Percentiles rank a stretch among this genome's conserved stretches.
phyloP scores from a whole-genome alignment of 1,284 basidiomycete genomes.

The Rhizoctonia solani region DNA sequence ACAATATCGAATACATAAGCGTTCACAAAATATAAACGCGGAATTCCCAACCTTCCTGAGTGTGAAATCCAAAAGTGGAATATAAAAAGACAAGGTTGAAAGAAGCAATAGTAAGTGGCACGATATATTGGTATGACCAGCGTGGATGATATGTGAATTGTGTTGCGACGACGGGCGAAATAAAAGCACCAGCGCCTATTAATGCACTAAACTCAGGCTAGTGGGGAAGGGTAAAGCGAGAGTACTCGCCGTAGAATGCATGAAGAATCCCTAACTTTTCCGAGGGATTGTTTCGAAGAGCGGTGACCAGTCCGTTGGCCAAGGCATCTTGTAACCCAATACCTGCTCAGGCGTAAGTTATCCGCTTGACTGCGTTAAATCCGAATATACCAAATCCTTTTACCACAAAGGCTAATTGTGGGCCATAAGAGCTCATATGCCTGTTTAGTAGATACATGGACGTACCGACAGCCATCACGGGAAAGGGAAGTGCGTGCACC shows the following conservation, averaged over 20 bases:
- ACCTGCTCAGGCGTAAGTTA: not conserved
- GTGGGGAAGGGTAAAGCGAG: not conserved
- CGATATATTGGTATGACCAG: conserved; percentile 39
- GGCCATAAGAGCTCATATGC: not conserved
- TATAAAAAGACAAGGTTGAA: conserved; percentile 42
- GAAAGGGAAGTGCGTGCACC: conserved; percentile 32
- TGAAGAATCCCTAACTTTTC: conserved; percentile 37
- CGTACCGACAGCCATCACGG: conserved; percentile 28
- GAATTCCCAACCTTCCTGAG: conserved; percentile 37
- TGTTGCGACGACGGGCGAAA: conserved; percentile 35
- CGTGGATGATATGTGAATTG: conserved; percentile 33
- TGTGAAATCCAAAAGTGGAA: conserved; percentile 45
- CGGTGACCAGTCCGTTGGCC: conserved; percentile 35
- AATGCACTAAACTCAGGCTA: not conserved
- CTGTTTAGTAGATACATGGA: not conserved
- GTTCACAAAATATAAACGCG: not conserved
- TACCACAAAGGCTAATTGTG: conserved; percentile 12
- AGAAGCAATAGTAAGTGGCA: conserved; percentile 29
- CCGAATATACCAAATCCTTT: conserved; percentile 28
- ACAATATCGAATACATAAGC: not conserved
- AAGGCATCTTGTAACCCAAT: conserved; percentile 26
- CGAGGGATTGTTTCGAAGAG: conserved; percentile 33
- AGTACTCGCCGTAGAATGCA: conserved; percentile 26
- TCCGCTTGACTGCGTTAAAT: not conserved
- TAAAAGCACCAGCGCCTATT: conserved; percentile 35